phyloP scores from a whole-genome alignment of 2,329 filamentous ascomycete species.

The Ramichloridium luteum region DNA sequence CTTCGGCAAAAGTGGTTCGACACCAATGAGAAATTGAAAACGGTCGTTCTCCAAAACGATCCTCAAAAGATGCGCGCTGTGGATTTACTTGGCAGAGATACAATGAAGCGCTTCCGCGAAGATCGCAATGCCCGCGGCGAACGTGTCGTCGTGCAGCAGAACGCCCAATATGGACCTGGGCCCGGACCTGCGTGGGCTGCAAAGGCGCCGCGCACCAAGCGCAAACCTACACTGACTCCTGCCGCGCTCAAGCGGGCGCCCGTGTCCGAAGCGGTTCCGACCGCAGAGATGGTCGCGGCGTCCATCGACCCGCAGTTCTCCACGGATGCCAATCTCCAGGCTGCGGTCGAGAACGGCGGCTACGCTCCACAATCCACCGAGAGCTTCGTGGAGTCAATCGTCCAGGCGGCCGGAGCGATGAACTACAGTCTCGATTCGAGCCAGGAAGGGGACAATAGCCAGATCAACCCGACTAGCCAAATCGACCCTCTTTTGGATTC shows the following conservation, averaged over 20 bases:
- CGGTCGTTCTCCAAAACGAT: slow-evolving; percentile 13
- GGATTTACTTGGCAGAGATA: slow-evolving; percentile 60
- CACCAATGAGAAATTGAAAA: slow-evolving; percentile 11
- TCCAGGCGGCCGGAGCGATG: slow-evolving; percentile 9
- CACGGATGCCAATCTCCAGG: too few species aligned
- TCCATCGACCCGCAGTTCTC: too few species aligned
- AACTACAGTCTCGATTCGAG: slow-evolving; percentile 15
- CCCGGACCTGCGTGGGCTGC: slow-evolving; percentile 27
- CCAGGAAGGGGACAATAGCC: too few species aligned
- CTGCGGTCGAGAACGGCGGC: slow-evolving; percentile 1
- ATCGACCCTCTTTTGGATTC: slow-evolving; percentile 4
- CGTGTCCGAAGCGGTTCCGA: too few species aligned
- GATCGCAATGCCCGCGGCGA: slow-evolving; percentile 41
- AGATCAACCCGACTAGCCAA: too few species aligned
- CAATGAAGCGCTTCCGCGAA: slow-evolving; percentile 64
- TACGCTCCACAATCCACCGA: slow-evolving; percentile 4
- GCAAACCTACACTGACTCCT: not conserved
- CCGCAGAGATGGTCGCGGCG: too few species aligned
- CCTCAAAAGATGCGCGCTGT: slow-evolving; percentile 49
- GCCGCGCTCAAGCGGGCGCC: too few species aligned
- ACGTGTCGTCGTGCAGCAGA: slow-evolving; percentile 13
- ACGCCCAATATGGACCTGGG: slow-evolving; percentile 26
- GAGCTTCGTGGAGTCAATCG: slow-evolving; percentile 5
- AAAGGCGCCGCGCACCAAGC: slow-evolving; percentile 10
- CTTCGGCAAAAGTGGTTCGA: slow-evolving; percentile 56